phyloP scores from a whole-genome alignment of 1,139 yeast genomes.

The Geotrichum siamense region DNA sequence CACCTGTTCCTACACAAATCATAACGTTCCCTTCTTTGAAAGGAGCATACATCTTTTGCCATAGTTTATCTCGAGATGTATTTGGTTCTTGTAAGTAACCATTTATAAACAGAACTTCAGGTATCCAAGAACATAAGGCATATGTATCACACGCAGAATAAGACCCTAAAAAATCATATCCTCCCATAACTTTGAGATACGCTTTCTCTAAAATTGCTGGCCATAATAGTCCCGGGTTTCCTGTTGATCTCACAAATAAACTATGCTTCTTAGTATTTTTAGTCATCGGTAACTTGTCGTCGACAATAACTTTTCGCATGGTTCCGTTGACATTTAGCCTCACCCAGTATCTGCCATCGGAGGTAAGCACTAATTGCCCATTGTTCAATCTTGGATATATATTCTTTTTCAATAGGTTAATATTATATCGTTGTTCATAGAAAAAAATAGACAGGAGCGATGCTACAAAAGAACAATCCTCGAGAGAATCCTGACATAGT shows the following conservation, averaged over 20 bases:
- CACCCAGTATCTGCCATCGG: conserved; percentile 38
- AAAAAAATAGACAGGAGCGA: conserved; percentile 45
- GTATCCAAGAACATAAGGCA: conserved; percentile 64
- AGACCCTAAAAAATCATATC: conserved; percentile 65
- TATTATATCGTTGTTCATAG: conserved; percentile 23
- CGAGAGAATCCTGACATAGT: conserved; percentile 49
- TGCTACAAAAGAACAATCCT: conserved; percentile 76
- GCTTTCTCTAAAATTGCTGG: conserved; percentile 77
- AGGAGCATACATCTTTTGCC: conserved; percentile 33
- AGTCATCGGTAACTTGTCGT: conserved; percentile 40
- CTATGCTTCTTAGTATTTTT: conserved; percentile 24
- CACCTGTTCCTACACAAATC: conserved; percentile 66
- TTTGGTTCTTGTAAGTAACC: conserved; percentile 27
- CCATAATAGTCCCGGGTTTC: conserved; percentile 44
- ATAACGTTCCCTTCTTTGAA: conserved; percentile 38
- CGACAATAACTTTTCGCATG: conserved; percentile 44
- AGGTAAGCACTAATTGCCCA: conserved; percentile 21
- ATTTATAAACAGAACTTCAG: conserved; percentile 47
- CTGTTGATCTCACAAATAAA: conserved; percentile 38
- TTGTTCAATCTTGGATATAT: conserved; percentile 26
- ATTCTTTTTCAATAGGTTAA: conserved; percentile 19
- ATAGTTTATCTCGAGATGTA: conserved; percentile 31
- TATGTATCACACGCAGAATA: conserved; percentile 72
- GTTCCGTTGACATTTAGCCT: conserved; percentile 54
- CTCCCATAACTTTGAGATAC: conserved; percentile 55